Evolutionary conservation across 2,329 filamentous ascomycete genomes (phyloP), one percentile per base, ranked within the genome.

Genomic region (Pseudogymnoascus sp.): DNA sequence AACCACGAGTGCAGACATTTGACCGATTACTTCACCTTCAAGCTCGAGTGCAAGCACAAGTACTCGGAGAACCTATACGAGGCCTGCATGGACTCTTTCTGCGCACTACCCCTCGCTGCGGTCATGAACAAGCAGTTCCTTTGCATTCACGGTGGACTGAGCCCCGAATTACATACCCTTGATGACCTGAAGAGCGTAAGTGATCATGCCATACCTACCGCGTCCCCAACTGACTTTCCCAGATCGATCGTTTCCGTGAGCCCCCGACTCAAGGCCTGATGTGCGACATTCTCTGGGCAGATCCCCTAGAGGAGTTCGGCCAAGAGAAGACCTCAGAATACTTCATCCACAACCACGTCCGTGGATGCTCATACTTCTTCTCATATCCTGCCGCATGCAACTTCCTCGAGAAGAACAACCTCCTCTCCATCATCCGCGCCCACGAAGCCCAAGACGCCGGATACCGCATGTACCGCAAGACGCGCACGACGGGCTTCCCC

Each of bases 81-180:
- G 72, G 93, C 94, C 62, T 97, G 94, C 79, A 96, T 97, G 86
- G 93, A 99, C 67, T 95, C 94, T 0, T 99, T 99, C 82, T 99
- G 94, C 79, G 83, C 88, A 66, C 80, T 99, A 66, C 94, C 94
- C 31, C 80, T 99, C 69, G 94, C 94, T 62, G 94, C 94, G 29
- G 87, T 99, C 68, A 99, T 99, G 94, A 99, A 99, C 84, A 99
- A 99, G 82, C 94, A 99, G 76, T 99, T 99, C 77, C 80, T 99
- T 68, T 99, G 94, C 75, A 97, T 99, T 70, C 94, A 99, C 74
- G 94, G 94, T 72, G 94, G 94, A 66, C 80, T 99, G 69, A 97
- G 92, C 74, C 94, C 94, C 5, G 94, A 99, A 76, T 79, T 99
- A 65, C 93, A 97, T 75, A 97, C 93, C 4, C 81, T 99, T 61